Evolutionary conservation across 164 flowering plant genomes (phyloP).

Genomic region (Dillenia suffruticosa): DNA sequence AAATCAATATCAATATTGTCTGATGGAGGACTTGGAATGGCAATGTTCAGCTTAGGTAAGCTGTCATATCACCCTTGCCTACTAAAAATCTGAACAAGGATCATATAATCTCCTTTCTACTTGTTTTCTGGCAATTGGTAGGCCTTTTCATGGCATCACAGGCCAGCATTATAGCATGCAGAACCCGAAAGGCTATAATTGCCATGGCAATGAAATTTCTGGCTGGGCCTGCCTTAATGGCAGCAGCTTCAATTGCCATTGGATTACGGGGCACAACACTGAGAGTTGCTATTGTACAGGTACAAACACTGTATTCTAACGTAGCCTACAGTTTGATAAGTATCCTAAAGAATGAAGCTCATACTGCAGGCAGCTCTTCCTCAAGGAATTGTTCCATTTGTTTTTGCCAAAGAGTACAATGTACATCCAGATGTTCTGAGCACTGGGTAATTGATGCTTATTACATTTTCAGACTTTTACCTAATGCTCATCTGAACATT

Average conservation of each 20-base stretch:
- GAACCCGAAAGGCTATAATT: slow-evolving; percentile 33
- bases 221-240: slow-evolving; percentile 66
- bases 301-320: slow-evolving; percentile 5
- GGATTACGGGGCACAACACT: slow-evolving; percentile 44
- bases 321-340: not conserved
- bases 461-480: not conserved
- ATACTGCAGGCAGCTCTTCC: slow-evolving; percentile 76
- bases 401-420: slow-evolving; percentile 75
- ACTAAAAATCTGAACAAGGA: not conserved
- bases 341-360: slow-evolving; percentile 4
- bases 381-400: slow-evolving; percentile 79
- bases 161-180: slow-evolving; percentile 58
- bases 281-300: slow-evolving; percentile 71
- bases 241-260: slow-evolving; percentile 37
- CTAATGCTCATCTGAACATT: not conserved
- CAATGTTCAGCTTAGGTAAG: slow-evolving; percentile 89
- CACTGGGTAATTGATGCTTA: slow-evolving; percentile 49
- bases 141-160: slow-evolving; percentile 84
- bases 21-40: slow-evolving; percentile 89
- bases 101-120: not conserved
- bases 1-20: slow-evolving; percentile 56
- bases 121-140: slow-evolving; percentile 16
- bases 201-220: slow-evolving; percentile 60
- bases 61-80: not conserved
- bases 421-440: slow-evolving; percentile 66